These are phyloP conservation scores for Cajanus cajan DNA, from an alignment of 306 rosid genomes.

Conservation along the genomic window DNA sequence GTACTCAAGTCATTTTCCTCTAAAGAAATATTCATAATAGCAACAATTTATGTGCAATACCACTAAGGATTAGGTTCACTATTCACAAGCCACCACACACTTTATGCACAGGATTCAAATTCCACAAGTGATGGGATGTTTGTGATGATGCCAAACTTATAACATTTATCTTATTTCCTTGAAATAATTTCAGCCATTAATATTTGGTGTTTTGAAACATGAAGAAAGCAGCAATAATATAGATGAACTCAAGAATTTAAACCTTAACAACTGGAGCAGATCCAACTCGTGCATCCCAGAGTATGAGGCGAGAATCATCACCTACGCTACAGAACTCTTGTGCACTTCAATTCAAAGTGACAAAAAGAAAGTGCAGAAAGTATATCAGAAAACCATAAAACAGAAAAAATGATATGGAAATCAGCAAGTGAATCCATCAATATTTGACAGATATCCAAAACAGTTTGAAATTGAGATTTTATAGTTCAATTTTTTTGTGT, in stretches of 20 bases:
- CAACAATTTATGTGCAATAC: background rate
- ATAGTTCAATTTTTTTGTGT: background rate
- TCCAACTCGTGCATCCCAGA: constrained; percentile 96
- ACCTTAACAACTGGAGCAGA: constrained; percentile 75
- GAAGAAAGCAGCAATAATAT: background rate
- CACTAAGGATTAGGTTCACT: background rate
- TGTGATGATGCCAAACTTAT: background rate
- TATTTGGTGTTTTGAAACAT: background rate
- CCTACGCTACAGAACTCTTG: constrained; percentile 99
- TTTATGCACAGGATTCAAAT: background rate
- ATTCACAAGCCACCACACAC: background rate
- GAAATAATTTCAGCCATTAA: background rate
- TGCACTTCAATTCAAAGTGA: constrained; percentile 44
- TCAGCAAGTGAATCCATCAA: background rate
- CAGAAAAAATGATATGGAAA: background rate
- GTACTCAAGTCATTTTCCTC: constrained; percentile 2
- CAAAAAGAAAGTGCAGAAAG: constrained; percentile 3
- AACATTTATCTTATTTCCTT: background rate
- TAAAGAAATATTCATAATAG: background rate
- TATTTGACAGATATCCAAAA: constrained; percentile 4
- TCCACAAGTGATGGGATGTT: background rate
- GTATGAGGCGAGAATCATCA: constrained; percentile 91
- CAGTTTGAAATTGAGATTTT: constrained; percentile 3
- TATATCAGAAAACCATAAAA: constrained; percentile 18
- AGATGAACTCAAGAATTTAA: constrained; percentile 15